These are phyloP conservation scores for Scalesia atractyloides DNA, from an alignment of 129 eudicot genomes.

Conservation along the genomic window DNA sequence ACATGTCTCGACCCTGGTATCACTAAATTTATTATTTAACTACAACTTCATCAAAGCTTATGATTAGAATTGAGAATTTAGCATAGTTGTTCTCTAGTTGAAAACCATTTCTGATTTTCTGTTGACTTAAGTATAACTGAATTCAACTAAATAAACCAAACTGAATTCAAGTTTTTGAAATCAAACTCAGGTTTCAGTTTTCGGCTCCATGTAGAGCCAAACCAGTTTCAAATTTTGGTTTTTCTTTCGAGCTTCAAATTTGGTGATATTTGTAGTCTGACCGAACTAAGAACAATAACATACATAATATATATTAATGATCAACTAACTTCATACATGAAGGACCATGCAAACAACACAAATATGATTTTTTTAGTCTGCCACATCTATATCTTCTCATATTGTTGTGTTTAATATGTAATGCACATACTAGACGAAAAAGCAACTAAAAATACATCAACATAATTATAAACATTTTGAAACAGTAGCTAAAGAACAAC, in stretches of 20 bases:
- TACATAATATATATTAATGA: neutral
- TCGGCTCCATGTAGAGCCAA: neutral
- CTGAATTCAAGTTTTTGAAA: neutral
- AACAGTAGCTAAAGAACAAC: conserved; percentile 4
- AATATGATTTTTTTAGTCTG: neutral
- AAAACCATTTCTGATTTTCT: too few species aligned
- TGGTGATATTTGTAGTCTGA: neutral
- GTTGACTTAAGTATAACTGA: neutral
- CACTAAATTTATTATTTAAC: neutral
- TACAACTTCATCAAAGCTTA: neutral
- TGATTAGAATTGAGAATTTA: neutral
- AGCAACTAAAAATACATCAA: conserved; percentile 1
- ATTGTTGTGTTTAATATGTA: neutral
- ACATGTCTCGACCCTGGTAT: neutral
- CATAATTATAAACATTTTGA: conserved; percentile 25
- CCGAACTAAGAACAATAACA: neutral
- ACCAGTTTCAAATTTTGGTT: neutral
- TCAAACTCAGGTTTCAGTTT: neutral
- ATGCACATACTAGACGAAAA: neutral
- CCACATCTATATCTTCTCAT: neutral
- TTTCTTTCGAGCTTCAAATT: neutral
- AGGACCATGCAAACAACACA: conserved; percentile 11
- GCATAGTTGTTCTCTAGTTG: neutral
- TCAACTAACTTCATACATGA: neutral
- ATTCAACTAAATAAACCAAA: neutral